A percentile compares a stretch with the other conserved stretches of the same genome.
These are phyloP conservation scores for Aspergillus ustus DNA, from an alignment of 2,329 filamentous ascomycete species.

Conservation along the genomic window DNA sequence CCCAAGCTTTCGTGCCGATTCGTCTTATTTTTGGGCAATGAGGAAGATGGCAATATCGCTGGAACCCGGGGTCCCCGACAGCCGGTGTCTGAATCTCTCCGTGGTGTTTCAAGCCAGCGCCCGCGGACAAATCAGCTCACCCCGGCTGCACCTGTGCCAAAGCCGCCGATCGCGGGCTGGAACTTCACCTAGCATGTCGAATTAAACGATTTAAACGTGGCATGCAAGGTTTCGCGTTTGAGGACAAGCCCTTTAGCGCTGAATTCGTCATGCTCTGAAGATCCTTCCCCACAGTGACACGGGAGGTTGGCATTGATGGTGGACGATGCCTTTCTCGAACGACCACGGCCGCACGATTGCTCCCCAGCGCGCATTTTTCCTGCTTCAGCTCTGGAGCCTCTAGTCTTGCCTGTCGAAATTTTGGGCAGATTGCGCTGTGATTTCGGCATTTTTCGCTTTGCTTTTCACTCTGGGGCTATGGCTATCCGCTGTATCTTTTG, in stretches of 20 bases:
- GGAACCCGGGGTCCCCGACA: background rate
- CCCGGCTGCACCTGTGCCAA: background rate
- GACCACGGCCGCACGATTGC: slow-evolving; percentile 11
- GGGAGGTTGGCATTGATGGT: background rate
- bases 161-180: background rate
- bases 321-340: background rate
- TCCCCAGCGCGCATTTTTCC: background rate
- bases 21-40: background rate
- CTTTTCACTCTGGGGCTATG: too few species aligned
- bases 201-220: slow-evolving; percentile 16
- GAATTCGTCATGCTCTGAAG: slow-evolving; percentile 13
- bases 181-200: slow-evolving; percentile 1
- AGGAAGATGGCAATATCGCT: background rate
- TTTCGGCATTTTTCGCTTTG: background rate
- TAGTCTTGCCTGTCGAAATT: background rate
- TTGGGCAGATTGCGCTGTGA: background rate
- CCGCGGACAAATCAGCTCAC: background rate
- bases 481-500: background rate
- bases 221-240: background rate
- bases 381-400: background rate
- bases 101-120: background rate
- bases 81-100: background rate
- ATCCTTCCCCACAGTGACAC: slow-evolving; percentile 12
- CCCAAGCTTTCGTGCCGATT: background rate
- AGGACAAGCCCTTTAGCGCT: slow-evolving; percentile 9